Percentiles rank a stretch among this genome's conserved stretches.
phyloP scores from a whole-genome alignment of 2,329 filamentous ascomycete species.

The Fusarium sp. region DNA sequence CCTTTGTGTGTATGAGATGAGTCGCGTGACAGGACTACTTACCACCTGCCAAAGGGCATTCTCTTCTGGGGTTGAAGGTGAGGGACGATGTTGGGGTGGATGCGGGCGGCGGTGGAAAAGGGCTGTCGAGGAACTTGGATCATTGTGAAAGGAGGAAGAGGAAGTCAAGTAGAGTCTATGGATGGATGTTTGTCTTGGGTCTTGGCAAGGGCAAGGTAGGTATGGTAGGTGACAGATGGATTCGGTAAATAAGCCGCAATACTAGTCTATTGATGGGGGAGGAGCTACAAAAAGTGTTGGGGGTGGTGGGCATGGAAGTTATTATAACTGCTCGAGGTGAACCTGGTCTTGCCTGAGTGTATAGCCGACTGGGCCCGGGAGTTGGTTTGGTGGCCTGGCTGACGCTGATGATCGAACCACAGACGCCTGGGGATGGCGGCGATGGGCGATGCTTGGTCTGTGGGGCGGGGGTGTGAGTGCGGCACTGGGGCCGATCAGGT shows the following conservation, averaged over 20 bases:
- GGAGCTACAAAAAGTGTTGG: slow-evolving; percentile 25
- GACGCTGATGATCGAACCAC: slow-evolving; percentile 36
- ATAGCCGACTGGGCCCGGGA: slow-evolving; percentile 9
- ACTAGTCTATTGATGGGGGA: slow-evolving; percentile 35
- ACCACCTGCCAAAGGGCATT: slow-evolving; percentile 42
- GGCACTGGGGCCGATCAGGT: slow-evolving; percentile 35
- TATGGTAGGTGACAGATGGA: slow-evolving; percentile 10
- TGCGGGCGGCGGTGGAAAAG: slow-evolving; percentile 45
- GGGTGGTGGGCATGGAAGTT: slow-evolving; percentile 19
- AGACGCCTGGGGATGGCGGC: slow-evolving; percentile 21
- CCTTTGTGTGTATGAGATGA: not conserved
- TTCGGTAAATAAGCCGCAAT: slow-evolving; percentile 35
- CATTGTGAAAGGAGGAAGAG: slow-evolving; percentile 37
- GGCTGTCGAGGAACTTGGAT: slow-evolving; percentile 42
- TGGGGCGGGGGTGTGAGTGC: slow-evolving; percentile 39
- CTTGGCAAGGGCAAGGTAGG: slow-evolving; percentile 27
- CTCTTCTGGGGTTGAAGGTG: slow-evolving; percentile 42
- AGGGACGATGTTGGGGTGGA: slow-evolving; percentile 46
- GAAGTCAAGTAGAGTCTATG: slow-evolving; percentile 7
- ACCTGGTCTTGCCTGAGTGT: not conserved
- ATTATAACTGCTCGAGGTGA: slow-evolving; percentile 31
- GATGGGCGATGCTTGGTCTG: slow-evolving; percentile 22
- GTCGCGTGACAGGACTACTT: slow-evolving; percentile 20
- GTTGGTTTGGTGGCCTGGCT: slow-evolving; percentile 28
- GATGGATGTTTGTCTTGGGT: slow-evolving; percentile 16